Base-by-base conservation (phyloP, 352 stramenopile genomes). In the Pythium brachiatum region DNA sequence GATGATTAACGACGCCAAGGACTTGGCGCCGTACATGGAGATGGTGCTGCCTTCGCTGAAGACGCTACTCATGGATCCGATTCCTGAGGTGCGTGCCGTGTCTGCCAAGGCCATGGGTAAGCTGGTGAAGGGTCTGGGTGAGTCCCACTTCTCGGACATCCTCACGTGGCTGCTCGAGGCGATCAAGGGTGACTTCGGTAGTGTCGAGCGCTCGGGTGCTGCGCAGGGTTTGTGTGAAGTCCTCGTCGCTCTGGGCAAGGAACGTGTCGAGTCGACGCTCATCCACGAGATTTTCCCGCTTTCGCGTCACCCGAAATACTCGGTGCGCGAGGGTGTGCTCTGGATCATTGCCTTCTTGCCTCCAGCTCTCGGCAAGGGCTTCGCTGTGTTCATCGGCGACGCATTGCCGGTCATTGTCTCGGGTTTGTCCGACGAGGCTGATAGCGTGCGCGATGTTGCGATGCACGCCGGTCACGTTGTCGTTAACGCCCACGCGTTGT, bases 261-360 rank as follows among this genome's bases (percentile, higher is more conserved):
- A 93, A 25, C 78, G 82, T 29, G 82, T 97, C 31, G 78, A 96
- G 34, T 57, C 74, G 12, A 78, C 81, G 46, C 76, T 94, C 55
- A 72, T 90, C n/a, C 83, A 98, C 55, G 95, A 99, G 61, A 96
- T 99, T 53, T 83, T 99, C 53, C 94, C 96, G 7, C 74, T 99
- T 23, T 85, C 89, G 57, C 92, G 86, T 48, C 95, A 99, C 75
- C 93, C 94, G 0, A 97, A 98, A 64, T 84, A 87, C 44, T 94
- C 88, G 46, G 98, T 98, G 20, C 89, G 97, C 66, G 97, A 99
- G 69, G 97, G 98, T 54, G 94, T 99, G 20, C 63, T 99, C 31
- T 99, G 98, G 98, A 92, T 99, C 53, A 87, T 99, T 53, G 98
- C 96, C 31, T 99, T 99, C 76, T 71, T 99, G 62, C 97, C 98